Base-by-base conservation (phyloP, 1,284 basidiomycete genomes). In the Marasmius oreades region DNA sequence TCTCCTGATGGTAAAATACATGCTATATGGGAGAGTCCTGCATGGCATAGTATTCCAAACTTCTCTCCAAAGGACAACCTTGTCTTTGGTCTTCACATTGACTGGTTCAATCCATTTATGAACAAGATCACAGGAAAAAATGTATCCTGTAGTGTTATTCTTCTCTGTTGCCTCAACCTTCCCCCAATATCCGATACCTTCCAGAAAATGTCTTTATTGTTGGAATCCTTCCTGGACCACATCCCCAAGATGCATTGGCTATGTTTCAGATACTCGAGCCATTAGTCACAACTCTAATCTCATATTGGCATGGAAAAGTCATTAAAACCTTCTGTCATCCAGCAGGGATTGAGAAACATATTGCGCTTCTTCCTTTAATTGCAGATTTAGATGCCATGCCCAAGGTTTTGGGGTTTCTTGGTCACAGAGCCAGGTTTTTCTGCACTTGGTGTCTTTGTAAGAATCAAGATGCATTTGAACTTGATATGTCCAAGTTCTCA, bases 71-170 rank as follows among this genome's bases (percentile, higher is more conserved):
- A 45, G 3, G 56, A 59, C 22, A 55, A 65, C 54, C 57, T 65
- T 11, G 56, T 60, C 22, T 65, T 63, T 58, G 51, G 61, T 16
- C 24, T 63, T 33, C 65, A 63, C 37, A 54, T 66, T 50, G 65
- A 66, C 33, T 65, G 65, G 64, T 66, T 66, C 42, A 64, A 65
- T 55, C 63, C 64, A 11, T 60, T 62, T 18, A 54, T n/a, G n/a
- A n/a, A n/a, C n/a, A n/a, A n/a, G n/a, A n/a, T n/a, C n/a, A n/a
- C n/a, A n/a, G n/a, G n/a, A 16, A 61, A 61, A 54, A 39, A 18
- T 6, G 26, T 59, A 3, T 62, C 59, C 18, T 43, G 28, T 50
- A 59, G 62, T 24, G 61, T 59, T 5, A 54, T 63, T 42, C 43
- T 61, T 8, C 50, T 62, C 5, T 56, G 46, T 37, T 63, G 60